Evolutionary conservation across 176 grass and related monocot genomes (phyloP).

Genomic region (Rhynchospora tenuis): DNA sequence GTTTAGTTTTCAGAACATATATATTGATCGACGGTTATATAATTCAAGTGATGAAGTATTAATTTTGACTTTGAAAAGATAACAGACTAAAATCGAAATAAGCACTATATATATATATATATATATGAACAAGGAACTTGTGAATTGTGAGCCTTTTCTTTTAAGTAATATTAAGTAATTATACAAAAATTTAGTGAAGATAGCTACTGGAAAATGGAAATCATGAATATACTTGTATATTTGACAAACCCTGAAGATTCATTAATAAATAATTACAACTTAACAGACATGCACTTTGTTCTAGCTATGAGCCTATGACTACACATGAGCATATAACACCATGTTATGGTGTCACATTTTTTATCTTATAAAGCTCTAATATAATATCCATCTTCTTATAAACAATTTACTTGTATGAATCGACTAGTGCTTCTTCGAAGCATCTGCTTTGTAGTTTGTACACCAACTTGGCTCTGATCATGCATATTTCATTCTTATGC

Average conservation of each 20-base stretch:
- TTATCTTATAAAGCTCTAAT: neutral
- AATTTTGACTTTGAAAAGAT: neutral
- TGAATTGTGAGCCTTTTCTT: neutral
- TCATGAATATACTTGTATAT: neutral
- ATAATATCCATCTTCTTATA: neutral
- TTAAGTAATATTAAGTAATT: neutral
- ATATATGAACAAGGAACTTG: neutral
- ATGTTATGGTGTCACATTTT: neutral
- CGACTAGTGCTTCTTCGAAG: neutral
- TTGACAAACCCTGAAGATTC: neutral
- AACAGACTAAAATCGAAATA: neutral
- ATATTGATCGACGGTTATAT: neutral
- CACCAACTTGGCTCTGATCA: neutral
- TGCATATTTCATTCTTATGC: neutral
- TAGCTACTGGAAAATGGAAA: no score
- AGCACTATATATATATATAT: neutral
- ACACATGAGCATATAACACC: neutral
- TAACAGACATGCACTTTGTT: neutral
- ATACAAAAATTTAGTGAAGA: neutral
- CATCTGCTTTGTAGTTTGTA: neutral
- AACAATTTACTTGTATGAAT: neutral
- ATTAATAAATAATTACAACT: neutral
- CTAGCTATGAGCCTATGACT: no score
- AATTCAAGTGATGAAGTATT: neutral
- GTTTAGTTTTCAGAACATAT: no score